These are phyloP conservation scores for Plasmodium adleri DNA, from an alignment of 169 alveolate species.

Conservation along the genomic window DNA sequence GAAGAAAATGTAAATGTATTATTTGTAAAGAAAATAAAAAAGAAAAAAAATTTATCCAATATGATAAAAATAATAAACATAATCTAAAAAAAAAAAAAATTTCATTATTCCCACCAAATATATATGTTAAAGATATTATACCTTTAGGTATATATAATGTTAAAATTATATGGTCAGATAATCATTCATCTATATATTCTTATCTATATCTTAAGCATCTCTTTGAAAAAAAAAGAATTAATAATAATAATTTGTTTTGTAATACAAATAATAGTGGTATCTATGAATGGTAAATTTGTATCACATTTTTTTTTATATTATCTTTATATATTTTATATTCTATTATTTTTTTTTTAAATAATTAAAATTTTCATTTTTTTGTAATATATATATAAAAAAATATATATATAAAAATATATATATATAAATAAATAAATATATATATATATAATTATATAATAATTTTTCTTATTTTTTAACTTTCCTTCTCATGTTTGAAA, in stretches of 20 bases:
- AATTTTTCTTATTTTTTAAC: background rate
- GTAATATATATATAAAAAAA: too few relatives aligned
- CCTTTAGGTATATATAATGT: constrained; percentile 90
- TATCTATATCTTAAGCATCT: constrained; percentile 60
- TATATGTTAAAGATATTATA: constrained; percentile 85
- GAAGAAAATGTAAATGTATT: constrained; percentile 52
- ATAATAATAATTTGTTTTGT: background rate
- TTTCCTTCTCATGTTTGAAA: too few relatives aligned
- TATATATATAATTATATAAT: constrained; percentile 1
- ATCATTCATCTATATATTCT: constrained; percentile 84
- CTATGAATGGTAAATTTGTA: constrained; percentile 32
- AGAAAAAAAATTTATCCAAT: background rate
- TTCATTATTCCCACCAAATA: constrained; percentile 4
- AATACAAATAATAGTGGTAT: background rate
- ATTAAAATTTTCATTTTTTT: too few relatives aligned
- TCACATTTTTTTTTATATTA: background rate
- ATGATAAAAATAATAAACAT: background rate
- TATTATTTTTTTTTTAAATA: background rate
- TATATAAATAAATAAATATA: background rate
- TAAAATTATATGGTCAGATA: constrained; percentile 92
- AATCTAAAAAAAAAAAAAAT: constrained; percentile 2
- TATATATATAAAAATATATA: too few relatives aligned
- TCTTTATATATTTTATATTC: background rate
- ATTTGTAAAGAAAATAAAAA: constrained; percentile 18
- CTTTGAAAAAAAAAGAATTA: constrained; percentile 15